phyloP scores from a whole-genome alignment of 169 alveolate species.

The Miamiensis avidus region DNA sequence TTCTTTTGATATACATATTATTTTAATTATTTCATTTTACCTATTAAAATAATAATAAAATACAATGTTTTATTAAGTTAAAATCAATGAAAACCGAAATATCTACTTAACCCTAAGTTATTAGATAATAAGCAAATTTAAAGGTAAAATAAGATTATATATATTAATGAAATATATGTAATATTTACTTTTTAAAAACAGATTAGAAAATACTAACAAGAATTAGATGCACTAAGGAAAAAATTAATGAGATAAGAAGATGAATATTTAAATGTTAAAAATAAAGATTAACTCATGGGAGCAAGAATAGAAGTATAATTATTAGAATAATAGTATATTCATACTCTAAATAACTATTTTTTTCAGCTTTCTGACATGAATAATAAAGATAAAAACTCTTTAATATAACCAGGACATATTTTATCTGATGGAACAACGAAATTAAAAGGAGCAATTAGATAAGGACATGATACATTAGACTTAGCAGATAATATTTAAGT shows the following conservation, averaged over 20 bases:
- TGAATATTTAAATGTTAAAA: background rate
- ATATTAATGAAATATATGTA: background rate
- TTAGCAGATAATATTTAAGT: background rate
- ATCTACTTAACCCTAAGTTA: background rate
- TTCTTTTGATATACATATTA: background rate
- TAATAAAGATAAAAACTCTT: background rate
- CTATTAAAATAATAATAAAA: no score
- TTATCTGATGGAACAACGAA: background rate
- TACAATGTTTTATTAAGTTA: background rate
- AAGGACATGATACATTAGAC: background rate
- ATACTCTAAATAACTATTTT: background rate
- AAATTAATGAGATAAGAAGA: background rate
- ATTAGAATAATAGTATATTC: background rate
- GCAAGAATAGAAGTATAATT: background rate
- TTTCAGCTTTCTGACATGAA: background rate
- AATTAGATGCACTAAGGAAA: background rate
- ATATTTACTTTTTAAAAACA: no score
- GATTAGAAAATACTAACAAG: background rate
- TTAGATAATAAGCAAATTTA: background rate
- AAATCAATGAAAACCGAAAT: background rate
- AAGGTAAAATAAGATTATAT: background rate
- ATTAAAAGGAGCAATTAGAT: background rate
- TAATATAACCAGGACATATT: background rate
- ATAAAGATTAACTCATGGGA: background rate
- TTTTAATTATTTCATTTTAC: no score